These are phyloP conservation scores for Tulasnella sp. DNA, from an alignment of 768 basidiomycete species.

Conservation along the genomic window DNA sequence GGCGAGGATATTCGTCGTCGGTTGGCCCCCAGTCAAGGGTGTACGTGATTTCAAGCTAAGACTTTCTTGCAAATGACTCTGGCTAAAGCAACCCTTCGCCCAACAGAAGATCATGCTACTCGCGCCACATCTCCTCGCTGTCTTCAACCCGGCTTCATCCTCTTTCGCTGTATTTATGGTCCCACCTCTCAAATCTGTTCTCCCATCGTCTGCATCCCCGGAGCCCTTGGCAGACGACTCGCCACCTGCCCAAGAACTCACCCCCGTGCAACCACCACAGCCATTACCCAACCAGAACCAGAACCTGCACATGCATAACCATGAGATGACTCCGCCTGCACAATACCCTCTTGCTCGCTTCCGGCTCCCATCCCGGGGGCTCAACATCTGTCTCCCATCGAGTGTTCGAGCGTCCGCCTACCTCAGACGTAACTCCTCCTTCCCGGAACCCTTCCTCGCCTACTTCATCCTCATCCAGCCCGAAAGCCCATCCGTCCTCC, in stretches of 20 bases:
- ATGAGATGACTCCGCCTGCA: neutral
- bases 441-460: constrained; percentile 6
- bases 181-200: neutral
- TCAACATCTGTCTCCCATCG: constrained; percentile 5
- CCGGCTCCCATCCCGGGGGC: constrained; percentile 5
- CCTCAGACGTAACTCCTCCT: neutral
- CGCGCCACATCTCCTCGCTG: constrained; percentile 3
- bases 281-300: neutral
- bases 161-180: constrained; percentile 10
- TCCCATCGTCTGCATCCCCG: neutral
- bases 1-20: constrained; percentile 1
- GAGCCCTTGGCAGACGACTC: neutral
- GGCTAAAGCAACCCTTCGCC: neutral
- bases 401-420: constrained; percentile 2
- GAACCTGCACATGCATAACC: neutral
- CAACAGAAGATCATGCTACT: constrained; percentile 10
- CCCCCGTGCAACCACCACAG: neutral
- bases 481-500: neutral
- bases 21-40: constrained; percentile 11
- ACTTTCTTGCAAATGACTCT: neutral
- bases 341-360: neutral
- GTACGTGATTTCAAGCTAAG: neutral
- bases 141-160: constrained; percentile 14
- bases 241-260: neutral
- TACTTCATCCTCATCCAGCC: constrained; percentile 13